phyloP scores from a whole-genome alignment of 805 yeast species.

The Lachancea dasiensis region DNA sequence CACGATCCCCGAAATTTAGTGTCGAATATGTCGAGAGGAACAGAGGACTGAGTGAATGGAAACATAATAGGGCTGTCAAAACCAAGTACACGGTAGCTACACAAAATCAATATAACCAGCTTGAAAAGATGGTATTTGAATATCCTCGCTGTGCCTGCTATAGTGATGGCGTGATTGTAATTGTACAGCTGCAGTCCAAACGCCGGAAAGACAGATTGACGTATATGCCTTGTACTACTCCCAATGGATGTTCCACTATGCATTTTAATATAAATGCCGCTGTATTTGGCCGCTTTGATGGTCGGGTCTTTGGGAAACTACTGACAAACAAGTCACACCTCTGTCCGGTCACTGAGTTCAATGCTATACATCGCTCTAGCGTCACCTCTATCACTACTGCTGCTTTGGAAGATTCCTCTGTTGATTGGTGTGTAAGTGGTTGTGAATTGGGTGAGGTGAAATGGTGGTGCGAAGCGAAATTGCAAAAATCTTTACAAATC shows the following conservation, averaged over 20 bases:
- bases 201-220: slow-evolving; percentile 24
- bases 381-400: slow-evolving; percentile 31
- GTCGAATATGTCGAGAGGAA: slow-evolving; percentile 32
- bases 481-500: slow-evolving; percentile 13
- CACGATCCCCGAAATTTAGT: slow-evolving; percentile 32
- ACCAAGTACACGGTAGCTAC: slow-evolving; percentile 30
- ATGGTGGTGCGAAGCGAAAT: slow-evolving; percentile 32
- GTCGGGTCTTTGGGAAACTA: slow-evolving; percentile 31
- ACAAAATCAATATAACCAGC: slow-evolving; percentile 20
- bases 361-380: slow-evolving; percentile 22
- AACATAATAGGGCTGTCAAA: slow-evolving; percentile 31
- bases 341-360: slow-evolving; percentile 30
- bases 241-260: slow-evolving; percentile 35
- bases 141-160: slow-evolving; percentile 33
- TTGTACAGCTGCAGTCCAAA: slow-evolving; percentile 27
- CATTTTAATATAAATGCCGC: slow-evolving; percentile 31
- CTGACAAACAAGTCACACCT: slow-evolving; percentile 31
- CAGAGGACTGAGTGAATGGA: slow-evolving; percentile 29
- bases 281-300: slow-evolving; percentile 34
- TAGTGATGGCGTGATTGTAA: slow-evolving; percentile 32
- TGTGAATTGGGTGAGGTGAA: slow-evolving; percentile 30
- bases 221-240: slow-evolving; percentile 34
- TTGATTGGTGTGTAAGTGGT: slow-evolving; percentile 30
- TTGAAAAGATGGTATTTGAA: slow-evolving; percentile 30
- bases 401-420: slow-evolving; percentile 19